Evolutionary conservation across 306 rosid genomes (phyloP), one percentile per base, ranked within the genome.

Genomic region (Sindora glabra): DNA sequence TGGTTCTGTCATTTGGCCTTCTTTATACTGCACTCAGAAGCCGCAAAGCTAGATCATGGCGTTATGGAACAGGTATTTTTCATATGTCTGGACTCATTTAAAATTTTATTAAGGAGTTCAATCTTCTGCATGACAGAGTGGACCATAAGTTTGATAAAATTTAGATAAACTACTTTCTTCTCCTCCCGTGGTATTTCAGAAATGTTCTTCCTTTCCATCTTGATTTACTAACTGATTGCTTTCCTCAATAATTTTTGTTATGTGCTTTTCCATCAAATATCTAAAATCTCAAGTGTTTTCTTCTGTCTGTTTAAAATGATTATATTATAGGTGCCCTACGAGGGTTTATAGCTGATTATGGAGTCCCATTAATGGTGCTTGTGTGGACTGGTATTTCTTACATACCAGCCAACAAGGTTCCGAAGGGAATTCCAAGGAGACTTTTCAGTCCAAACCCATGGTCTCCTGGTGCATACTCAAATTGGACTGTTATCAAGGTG

Each of bases 391-490:
- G 71, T 36, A 69, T 81, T 48, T 90, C 97, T 53, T 90, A 90
- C 79, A 85, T 90, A 47, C 97, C 97, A 5, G 80, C 47, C 47
- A 90, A 90, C 49, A 55, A 83, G 16, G 96, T 87, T 54, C 97
- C 97, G 17, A 81, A 39, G 61, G 97, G 97, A 74, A 62, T 90
- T 74, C 97, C 97, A 3, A 81, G 97, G 63, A 78, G 97, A 38
- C 96, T 90, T 83, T 83, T 79, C 68, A 90, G 97, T 77, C 97
- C 97, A 49, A 87, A 90, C 58, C 97, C 97, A 65, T 87, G 97
- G 97, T 87, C 97, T 42, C 79, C 75, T 54, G 96, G 96, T 42
- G 97, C 97, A 59, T 87, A 87, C 82, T 77, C 97, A 52, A 90
- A 84, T 60, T 87, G 97, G 97, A 87, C 97, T 11, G 96, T 87